phyloP scores from a whole-genome alignment of 352 stramenopile species.

The Globisporangium okanoganense region DNA sequence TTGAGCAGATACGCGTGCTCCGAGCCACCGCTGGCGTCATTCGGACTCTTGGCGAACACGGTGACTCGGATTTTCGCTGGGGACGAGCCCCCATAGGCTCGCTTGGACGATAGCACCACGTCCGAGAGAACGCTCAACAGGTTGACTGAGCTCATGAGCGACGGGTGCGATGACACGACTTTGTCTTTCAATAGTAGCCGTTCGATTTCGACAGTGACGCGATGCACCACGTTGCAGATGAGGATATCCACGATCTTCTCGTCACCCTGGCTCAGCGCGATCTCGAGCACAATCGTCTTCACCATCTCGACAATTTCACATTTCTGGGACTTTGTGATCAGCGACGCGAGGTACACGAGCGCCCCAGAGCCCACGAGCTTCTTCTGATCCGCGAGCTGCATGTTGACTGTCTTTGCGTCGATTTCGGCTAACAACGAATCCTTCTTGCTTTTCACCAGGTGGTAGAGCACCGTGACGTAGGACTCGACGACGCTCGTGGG shows the following conservation, averaged over 20 bases:
- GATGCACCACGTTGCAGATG: constrained; percentile 52
- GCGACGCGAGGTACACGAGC: constrained; percentile 42
- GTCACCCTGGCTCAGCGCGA: constrained; percentile 31
- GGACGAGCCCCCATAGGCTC: not conserved
- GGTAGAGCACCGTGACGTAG: constrained; percentile 61
- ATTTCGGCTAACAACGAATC: constrained; percentile 6
- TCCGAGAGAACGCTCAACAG: constrained; percentile 9
- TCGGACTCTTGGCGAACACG: not conserved
- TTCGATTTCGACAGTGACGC: constrained; percentile 33
- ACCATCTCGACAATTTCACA: constrained; percentile 44
- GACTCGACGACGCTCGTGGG: constrained; percentile 37
- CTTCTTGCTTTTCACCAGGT: constrained; percentile 32
- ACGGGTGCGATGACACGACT: not conserved
- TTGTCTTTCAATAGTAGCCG: constrained; percentile 8
- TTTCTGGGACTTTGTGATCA: constrained; percentile 29
- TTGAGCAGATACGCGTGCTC: constrained; percentile 7
- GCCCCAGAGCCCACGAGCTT: constrained; percentile 49
- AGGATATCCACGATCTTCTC: constrained; percentile 61
- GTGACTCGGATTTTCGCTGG: not conserved
- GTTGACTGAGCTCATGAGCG: constrained; percentile 16
- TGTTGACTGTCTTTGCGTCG: constrained; percentile 21
- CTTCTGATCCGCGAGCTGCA: constrained; percentile 40
- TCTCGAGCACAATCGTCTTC: constrained; percentile 45
- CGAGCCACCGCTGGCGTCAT: not conserved
- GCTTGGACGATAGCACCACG: constrained; percentile 7